phyloP scores from a whole-genome alignment of 108 stramenopile species.

The Skeletonema potamos region DNA sequence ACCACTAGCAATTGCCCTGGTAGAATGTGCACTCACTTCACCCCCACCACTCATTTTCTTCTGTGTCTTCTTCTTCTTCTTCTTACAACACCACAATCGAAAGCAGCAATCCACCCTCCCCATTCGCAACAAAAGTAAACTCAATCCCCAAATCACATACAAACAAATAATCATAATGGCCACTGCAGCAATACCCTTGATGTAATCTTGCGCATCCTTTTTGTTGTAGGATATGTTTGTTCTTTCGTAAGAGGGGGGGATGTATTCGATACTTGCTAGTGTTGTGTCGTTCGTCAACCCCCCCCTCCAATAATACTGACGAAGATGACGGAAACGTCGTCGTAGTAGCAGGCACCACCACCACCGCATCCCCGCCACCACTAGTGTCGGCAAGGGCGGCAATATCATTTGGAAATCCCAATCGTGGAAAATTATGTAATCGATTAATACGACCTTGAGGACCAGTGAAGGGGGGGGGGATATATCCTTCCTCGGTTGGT shows the following conservation, averaged over 20 bases:
- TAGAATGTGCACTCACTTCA: neutral
- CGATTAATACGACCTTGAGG: neutral
- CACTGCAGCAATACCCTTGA: neutral
- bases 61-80: neutral
- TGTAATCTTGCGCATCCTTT: conserved; percentile 6
- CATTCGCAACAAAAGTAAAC: neutral
- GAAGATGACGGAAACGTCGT: neutral
- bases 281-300: neutral
- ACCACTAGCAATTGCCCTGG: neutral
- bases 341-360: neutral
- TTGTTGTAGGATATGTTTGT: neutral
- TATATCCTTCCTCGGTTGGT: neutral
- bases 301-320: neutral
- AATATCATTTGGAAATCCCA: neutral
- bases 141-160: neutral
- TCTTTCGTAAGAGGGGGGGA: neutral
- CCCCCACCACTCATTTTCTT: neutral
- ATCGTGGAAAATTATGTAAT: neutral
- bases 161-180: neutral
- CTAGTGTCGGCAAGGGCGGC: neutral
- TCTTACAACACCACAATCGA: neutral
- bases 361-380: too few relatives aligned
- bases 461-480: neutral
- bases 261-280: neutral
- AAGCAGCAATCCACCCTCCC: conserved; percentile 2